Base-by-base conservation (phyloP, 352 stramenopile genomes). In the Phytophthora quininea region DNA sequence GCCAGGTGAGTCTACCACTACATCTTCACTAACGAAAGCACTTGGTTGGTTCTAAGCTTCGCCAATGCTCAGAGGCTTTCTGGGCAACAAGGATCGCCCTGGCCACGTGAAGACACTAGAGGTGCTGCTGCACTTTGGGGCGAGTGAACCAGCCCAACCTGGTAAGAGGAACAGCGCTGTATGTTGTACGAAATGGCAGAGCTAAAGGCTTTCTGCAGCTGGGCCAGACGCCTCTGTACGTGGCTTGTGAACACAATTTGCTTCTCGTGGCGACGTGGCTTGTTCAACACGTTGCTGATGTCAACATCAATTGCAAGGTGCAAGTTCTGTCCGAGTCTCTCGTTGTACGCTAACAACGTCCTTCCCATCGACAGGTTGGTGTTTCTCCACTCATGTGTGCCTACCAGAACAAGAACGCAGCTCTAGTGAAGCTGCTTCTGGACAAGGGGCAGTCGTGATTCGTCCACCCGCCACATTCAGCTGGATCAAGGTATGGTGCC, bases 101-200 rank as follows among this genome's bases (percentile, higher is more conserved):
- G 70, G 75, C 1, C 80, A 90, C 43, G 32, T 90, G 19, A 79
- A 85, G 57, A 90, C 83, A 8, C 68, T 91, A 7, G 77, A 82
- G 9, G 67, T 82, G 54, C 58, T 91, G 32, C 54, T 84, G 27
- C 67, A 64, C 14, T 91, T 90, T 50, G 83, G 83, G 83, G 3
- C 71, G 76, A n/a, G 64, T 88, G 31, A 82, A 89, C 47, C 74
- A 84, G 62, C 50, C 62, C 64, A 91, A 91, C 55, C 49, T 69
- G 24, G 82, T 86, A 62, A 9, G 66, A 59, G 10, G 24, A 10
- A 11, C 4, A 15, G 5, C n/a, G 37, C 5, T 37, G 35, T 35
- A 12, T 24, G 15, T 38, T 55, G n/a, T 24, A 47, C n/a, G 29
- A 42, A 32, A n/a, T 54, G 14, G 29, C 30, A 54, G 15, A 35